Base-by-base conservation (phyloP, 495 filamentous ascomycete species). In the Apodospora peruviana region DNA sequence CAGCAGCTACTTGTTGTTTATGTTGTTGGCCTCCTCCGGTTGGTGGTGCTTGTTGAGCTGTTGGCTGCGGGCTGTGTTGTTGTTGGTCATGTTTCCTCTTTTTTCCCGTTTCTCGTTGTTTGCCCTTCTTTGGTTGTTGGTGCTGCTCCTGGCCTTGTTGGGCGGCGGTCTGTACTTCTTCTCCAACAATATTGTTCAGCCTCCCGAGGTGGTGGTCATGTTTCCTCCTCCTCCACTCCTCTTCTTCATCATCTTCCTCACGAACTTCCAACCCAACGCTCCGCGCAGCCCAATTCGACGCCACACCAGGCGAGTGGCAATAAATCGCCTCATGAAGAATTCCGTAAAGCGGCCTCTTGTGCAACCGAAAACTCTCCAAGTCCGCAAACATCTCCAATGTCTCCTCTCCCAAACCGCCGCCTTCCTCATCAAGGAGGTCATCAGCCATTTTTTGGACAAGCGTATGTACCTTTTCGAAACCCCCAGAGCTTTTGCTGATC, bases 401-500 rank as follows among this genome's bases (percentile, higher is more conserved):
- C 35, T 76, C 76, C 29, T 78, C 80, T 36, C 86, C 85, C 8
- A 80, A 64, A 9, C 76, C 69, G 17, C 91, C 70, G 43, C 1
- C 14, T 5, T 10, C 19, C 14, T 4, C 12, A 40, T 64, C 73
- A 20, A 66, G 74, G 38, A 83, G 74, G 23, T 56, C 48, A 4
- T 12, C 5, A 3, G 1, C 11, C 37, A 58, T 43, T 23, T 1
- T 0, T 5, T 25, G 14, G 1, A 59, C 56, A 40, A 88, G 73
- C 34, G 83, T 68, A 51, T 90, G 84, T 32, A 90, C 67, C 21
- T 53, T 56, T 45, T 83, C 76, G 2, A 86, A 53, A 1, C 78
- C 81, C n/a, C 79, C 83, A 44, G 86, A 79, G 0, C 23, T n/a
- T n/a, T n/a, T n/a, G n/a, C n/a, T n/a, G n/a, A n/a, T n/a, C n/a